Evolutionary conservation across 148 eudicot genomes (phyloP), one percentile per base, ranked within the genome.

Genomic region (Fallopia convolvulus): DNA sequence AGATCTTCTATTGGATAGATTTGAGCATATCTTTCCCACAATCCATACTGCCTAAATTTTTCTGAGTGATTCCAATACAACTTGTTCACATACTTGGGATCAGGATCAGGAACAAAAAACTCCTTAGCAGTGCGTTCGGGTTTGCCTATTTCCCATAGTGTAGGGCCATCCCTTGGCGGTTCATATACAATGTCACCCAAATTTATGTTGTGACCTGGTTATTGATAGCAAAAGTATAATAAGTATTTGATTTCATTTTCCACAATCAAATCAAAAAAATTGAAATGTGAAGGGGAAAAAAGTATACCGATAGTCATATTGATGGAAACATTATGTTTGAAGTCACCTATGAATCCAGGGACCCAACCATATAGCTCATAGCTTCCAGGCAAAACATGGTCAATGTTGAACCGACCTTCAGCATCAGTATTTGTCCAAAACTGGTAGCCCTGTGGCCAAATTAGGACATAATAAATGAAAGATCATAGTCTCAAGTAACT

Each of bases 21-120:
- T 3, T 92, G 89, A 6, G 89, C 77, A 71, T 95, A 95, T 75
- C 91, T 84, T 52, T 92, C 93, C 99, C 99, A 95, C 68, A 95
- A 76, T 49, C 99, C 99, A 79, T 95, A 92, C 36, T 92, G 99
- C 73, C 97, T 88, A 86, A 83, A 95, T 86, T 97, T 94, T 85
- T 70, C 26, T 15, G 42, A 78, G 33, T 81, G 88, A 17, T 81
- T 20, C n/a, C 82, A 39, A 30, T 83, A 87, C 18, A 87, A 86
- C 73, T 78, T 83, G 79, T 85, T 87, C 5, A 85, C 77, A 53
- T 81, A 80, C 71, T 78, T 82, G 1, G 90, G 87, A 55, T 83
- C 68, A 18, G 90, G 88, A 52, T 83, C 90, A 50, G 90, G 90
- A 30, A 87, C 50, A 60, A 81, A 87, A 72, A 87, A 87, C 76